Evolutionary conservation across 371 early-diverging fungal genomes (phyloP), one percentile per base, ranked within the genome.

Genomic region (Mortierella sp.): DNA sequence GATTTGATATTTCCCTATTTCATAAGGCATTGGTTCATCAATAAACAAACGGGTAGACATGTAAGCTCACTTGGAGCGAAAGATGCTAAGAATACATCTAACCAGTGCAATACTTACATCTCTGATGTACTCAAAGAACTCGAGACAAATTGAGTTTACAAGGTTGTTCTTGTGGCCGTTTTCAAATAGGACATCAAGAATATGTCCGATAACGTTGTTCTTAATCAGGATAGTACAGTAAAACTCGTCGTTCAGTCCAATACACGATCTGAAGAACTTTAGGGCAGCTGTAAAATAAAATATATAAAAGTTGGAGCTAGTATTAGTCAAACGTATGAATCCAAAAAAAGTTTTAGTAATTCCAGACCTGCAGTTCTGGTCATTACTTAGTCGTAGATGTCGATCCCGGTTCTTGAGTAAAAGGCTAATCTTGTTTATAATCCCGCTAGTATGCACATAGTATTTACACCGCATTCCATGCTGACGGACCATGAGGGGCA

Each of bases 131-230:
- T 93, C 94, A 67, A 97, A 89, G 37, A 97, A 78, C 71, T 96
- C 96, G 51, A 96, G 86, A 71, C 94, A 96, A 0, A 96, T 94
- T 0, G 97, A 96, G 75, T 95, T 95, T 58, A 96, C 64, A 52
- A 96, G 77, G 67, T 96, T 97, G 77, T 95, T 89, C 45, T 87
- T 86, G 54, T 89, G 88, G 43, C 91, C 85, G 2, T 92, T 92
- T 37, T 88, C 87, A 55, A 89, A 57, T 32, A 94, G 85, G 24
- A 91, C 80, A 9, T 86, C 85, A 51, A 96, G 79, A 20, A 94
- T 87, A 5, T 91, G 89, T 37, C 88, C 89, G 62, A 96, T 87
- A 28, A 95, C 80, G 68, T 87, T 75, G 58, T 90, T 86, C 32
- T 90, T 84, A 28, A 94, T 73, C 52, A 95, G 67, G 62, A 92